These are phyloP conservation scores for Datura wrightii DNA, from an alignment of 257 asterid genomes.

Conservation along the genomic window DNA sequence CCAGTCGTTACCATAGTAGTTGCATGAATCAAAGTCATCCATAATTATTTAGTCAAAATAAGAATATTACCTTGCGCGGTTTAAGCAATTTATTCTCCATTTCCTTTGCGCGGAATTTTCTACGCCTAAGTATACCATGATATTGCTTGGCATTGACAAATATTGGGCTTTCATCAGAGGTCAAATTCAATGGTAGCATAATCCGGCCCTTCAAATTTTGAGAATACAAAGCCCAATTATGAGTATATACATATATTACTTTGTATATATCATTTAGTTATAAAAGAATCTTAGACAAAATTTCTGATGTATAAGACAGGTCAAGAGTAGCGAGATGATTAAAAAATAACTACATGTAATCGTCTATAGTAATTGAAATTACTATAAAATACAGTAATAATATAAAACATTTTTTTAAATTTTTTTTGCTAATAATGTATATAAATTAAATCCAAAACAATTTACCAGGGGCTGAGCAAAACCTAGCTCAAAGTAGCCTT, in stretches of 20 bases:
- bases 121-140: slow-evolving; percentile 56
- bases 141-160: slow-evolving; percentile 68
- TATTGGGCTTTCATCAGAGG: slow-evolving; percentile 39
- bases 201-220: slow-evolving; percentile 29
- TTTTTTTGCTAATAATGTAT: not conserved
- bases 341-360: no score
- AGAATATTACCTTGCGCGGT: slow-evolving; percentile 55
- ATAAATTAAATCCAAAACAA: not conserved
- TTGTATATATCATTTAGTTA: not conserved
- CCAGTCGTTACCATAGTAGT: not conserved
- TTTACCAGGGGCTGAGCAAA: slow-evolving; percentile 32
- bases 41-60: not conserved
- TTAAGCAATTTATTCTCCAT: slow-evolving; percentile 55
- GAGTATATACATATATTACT: not conserved
- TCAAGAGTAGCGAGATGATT: no score
- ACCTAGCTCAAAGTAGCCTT: slow-evolving; percentile 23
- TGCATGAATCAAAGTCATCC: not conserved
- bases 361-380: no score
- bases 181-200: slow-evolving; percentile 34
- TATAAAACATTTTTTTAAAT: no score
- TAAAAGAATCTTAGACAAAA: not conserved
- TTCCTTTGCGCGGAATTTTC: slow-evolving; percentile 69
- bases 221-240: not conserved
- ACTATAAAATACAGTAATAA: no score
- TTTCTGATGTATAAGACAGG: no score